Percentiles rank a stretch among this genome's conserved stretches.
Conservation (phyloP, 306 rosid genomes). For the Cicer pinnatifidum region DNA sequence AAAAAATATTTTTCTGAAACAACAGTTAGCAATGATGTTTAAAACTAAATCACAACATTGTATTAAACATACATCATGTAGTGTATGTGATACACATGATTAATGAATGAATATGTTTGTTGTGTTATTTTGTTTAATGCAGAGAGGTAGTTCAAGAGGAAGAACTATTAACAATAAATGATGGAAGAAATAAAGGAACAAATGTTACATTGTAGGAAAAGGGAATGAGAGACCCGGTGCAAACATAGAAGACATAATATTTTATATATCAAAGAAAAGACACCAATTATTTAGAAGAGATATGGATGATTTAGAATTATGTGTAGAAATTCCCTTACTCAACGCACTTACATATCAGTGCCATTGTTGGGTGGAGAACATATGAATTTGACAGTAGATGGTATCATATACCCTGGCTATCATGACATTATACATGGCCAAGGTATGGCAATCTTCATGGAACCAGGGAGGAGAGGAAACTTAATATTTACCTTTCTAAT, state of each 20-base stretch:
- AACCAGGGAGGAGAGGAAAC: conserved; percentile 61
- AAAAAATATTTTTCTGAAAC: too few species aligned
- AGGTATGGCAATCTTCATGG: conserved; percentile 68
- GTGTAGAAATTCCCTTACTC: conserved; percentile 59
- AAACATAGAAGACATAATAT: conserved; percentile 58
- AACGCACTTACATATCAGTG: conserved; percentile 71
- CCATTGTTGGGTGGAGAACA: conserved; percentile 71
- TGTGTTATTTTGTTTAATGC: conserved; percentile 8
- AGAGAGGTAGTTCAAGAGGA: conserved; percentile 66
- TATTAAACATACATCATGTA: conserved; percentile 37
- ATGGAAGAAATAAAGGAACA: conserved; percentile 77
- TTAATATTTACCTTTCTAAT: conserved; percentile 66
- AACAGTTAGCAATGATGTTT: too few species aligned
- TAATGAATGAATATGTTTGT: neutral
- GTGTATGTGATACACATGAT: neutral
- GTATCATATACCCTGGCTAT: conserved; percentile 63
- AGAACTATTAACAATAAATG: conserved; percentile 66
- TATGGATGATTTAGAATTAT: conserved; percentile 74
- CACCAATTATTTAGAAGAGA: conserved; percentile 69
- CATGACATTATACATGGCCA: conserved; percentile 58
- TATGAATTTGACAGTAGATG: conserved; percentile 54
- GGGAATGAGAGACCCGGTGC: conserved; percentile 59
- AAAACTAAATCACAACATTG: too few species aligned
- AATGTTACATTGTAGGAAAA: conserved; percentile 76
- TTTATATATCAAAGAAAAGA: conserved; percentile 60